Evolutionary conservation across 371 early-diverging fungal genomes (phyloP).

Genomic region (Mucor circinelloides): DNA sequence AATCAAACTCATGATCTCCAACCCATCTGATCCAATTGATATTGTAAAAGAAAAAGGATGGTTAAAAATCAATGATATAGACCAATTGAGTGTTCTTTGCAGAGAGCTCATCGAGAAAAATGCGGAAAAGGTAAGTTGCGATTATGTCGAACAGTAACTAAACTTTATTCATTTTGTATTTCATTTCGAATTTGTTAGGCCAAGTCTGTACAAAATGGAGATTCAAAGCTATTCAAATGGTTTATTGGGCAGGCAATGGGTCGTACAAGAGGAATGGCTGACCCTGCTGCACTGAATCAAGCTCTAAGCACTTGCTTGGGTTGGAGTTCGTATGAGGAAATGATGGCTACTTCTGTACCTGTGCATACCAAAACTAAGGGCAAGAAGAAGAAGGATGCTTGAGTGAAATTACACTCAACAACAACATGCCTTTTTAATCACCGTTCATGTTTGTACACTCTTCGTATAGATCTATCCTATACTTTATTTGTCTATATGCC

Average conservation of each 20-base stretch:
- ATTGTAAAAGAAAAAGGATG: constrained; percentile 76
- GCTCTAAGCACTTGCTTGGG: constrained; percentile 53
- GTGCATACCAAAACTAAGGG: neutral
- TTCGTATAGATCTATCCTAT: no score
- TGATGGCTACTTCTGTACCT: constrained; percentile 6
- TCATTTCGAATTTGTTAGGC: constrained; percentile 34
- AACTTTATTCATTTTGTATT: neutral
- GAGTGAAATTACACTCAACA: no score
- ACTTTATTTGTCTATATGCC: no score
- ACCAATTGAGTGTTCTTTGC: constrained; percentile 54
- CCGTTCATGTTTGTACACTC: no score
- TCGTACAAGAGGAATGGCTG: constrained; percentile 72
- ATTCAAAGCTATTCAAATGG: constrained; percentile 64
- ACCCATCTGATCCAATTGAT: constrained; percentile 40
- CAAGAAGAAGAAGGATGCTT: neutral
- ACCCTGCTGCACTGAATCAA: constrained; percentile 63
- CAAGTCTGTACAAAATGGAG: constrained; percentile 56
- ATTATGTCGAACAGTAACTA: neutral
- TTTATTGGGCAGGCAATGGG: constrained; percentile 78
- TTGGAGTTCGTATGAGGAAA: constrained; percentile 32
- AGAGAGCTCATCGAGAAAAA: constrained; percentile 53
- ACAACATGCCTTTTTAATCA: no score
- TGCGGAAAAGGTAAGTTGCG: constrained; percentile 54
- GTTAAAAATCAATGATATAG: constrained; percentile 60
- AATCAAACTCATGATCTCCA: constrained; percentile 70